Conservation (phyloP, 768 basidiomycete species). For the Gymnopilus dilepis region DNA sequence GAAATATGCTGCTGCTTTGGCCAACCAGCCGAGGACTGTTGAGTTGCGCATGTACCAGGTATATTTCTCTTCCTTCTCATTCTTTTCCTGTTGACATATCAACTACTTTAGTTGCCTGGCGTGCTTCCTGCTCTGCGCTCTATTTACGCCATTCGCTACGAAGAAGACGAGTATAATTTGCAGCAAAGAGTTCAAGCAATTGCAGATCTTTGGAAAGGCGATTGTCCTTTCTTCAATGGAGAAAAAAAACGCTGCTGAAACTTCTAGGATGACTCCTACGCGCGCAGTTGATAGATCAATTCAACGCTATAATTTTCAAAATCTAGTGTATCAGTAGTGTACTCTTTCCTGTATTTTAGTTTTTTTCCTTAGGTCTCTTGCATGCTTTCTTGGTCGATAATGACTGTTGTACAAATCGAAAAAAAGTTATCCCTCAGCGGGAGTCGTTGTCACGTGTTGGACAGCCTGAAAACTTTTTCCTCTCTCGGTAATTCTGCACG, state of each 20-base stretch:
- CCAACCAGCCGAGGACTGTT: conserved; percentile 8
- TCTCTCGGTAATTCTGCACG: neutral
- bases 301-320: too few relatives aligned
- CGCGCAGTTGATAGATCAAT: too few relatives aligned
- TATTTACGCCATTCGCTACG: conserved; percentile 22
- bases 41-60: conserved; percentile 23
- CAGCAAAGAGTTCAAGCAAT: conserved; percentile 22
- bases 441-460: neutral
- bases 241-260: neutral
- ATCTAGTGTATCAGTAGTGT: too few relatives aligned
- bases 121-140: conserved; percentile 26
- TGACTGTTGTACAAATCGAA: too few relatives aligned
- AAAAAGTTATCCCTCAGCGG: too few relatives aligned
- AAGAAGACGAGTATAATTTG: conserved; percentile 29
- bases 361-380: too few relatives aligned
- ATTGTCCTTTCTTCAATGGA: conserved; percentile 25
- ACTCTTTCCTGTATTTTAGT: too few relatives aligned
- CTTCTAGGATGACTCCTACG: too few relatives aligned
- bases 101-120: conserved; percentile 31
- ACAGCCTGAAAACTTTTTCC: neutral
- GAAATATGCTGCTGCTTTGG: conserved; percentile 20
- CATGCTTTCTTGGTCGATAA: too few relatives aligned
- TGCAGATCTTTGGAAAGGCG: conserved; percentile 23
- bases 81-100: neutral
- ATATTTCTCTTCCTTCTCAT: neutral